A percentile compares a stretch with the other conserved stretches of the same genome.
Conservation (phyloP, 202 grass and related monocot species). For the Elaeis oleifera region DNA sequence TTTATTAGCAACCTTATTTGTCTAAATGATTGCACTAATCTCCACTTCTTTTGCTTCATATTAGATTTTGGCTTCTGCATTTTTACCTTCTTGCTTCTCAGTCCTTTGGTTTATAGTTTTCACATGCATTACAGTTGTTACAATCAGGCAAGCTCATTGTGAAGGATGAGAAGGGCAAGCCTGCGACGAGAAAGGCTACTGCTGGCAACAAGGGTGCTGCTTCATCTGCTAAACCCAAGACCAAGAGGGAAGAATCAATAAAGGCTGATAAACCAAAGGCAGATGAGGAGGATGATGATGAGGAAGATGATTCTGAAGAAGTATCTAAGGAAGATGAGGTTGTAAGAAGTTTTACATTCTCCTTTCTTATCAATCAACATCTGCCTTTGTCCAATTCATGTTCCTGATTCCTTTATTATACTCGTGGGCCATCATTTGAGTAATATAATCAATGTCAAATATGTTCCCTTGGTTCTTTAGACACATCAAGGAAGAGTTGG, state of each 20-base stretch:
- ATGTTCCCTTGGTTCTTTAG: too few species aligned
- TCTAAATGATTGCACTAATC: too few species aligned
- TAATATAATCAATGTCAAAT: too few species aligned
- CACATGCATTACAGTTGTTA: too few species aligned
- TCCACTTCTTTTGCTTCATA: too few species aligned
- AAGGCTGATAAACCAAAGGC: slow-evolving; percentile 24
- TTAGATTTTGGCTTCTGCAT: too few species aligned
- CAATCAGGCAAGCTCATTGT: slow-evolving; percentile 16
- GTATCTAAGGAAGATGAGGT: slow-evolving; percentile 27
- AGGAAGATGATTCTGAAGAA: too few species aligned
- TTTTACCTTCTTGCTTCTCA: not conserved
- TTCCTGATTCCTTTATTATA: not conserved
- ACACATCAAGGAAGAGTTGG: too few species aligned
- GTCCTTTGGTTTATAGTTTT: not conserved
- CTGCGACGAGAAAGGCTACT: not conserved
- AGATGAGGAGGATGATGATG: not conserved
- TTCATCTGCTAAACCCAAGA: slow-evolving; percentile 1
- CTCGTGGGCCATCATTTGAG: too few species aligned
- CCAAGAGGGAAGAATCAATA: slow-evolving; percentile 19
- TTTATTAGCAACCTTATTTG: too few species aligned
- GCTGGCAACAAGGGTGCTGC: slow-evolving; percentile 9
- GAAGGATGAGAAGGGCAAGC: slow-evolving; percentile 2
- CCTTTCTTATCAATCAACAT: not conserved
- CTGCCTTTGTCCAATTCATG: too few species aligned
- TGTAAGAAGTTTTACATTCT: not conserved